Base-by-base conservation (phyloP, 2,329 filamentous ascomycete genomes). In the Penicillium sp. region DNA sequence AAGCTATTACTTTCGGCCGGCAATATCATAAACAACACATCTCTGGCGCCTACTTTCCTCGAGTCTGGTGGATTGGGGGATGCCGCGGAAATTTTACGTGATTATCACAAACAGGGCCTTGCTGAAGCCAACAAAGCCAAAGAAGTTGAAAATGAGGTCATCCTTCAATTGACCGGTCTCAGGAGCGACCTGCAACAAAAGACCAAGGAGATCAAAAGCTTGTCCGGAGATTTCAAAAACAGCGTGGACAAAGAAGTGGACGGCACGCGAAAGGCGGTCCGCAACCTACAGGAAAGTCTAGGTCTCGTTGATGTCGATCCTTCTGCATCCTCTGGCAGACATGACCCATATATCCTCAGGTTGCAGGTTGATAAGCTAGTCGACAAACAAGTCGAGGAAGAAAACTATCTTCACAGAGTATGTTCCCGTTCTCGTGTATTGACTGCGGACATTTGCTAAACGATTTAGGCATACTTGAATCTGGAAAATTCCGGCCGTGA, bases 201-300 rank as follows among this genome's bases (percentile, higher is more conserved):
- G 78, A 96, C 96, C 73, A 99, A 97, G 74, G 94, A 99, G 75
- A 99, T 99, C 77, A 96, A 96, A 76, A 88, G 86, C 63, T 79
- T 99, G 16, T 89, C 91, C 5, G 89, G 91, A 16, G 94, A 99
- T 72, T 99, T 99, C 76, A 96, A 96, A 76, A 99, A 96, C 70
- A 89, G 88, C 0, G 91, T 99, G 9, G 91, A 96, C 24, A 96
- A 93, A 76, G 94, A 97, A 73, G 93, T 96, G 78, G 92, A 97
- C 20, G 78, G 73, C 18, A 97, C 94, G 0, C 83, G 87, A 60
- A 90, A 85, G 69, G 87, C 88, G 16, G 90, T 97, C 24, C 86
- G 86, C 53, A 81, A 85, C 30, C 79, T 97, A n/a, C 87, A 94
- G 62, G 92, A 97, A 59, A 83, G 88, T 1, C 75, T 99, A 30